Base-by-base conservation (phyloP, 495 filamentous ascomycete genomes). In the Penicillium flavigenum region DNA sequence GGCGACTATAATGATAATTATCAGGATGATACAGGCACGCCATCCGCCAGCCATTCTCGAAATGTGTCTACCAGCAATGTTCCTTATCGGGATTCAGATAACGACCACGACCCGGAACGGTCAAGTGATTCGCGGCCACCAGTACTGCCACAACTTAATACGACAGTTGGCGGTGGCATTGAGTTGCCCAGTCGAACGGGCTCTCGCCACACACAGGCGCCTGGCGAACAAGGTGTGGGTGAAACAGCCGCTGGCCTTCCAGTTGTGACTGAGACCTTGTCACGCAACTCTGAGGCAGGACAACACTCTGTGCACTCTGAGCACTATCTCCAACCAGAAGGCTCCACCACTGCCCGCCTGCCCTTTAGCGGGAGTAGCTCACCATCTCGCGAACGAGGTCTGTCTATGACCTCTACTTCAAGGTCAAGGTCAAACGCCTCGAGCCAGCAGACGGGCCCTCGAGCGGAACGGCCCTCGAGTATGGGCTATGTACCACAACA, bases 401-500 rank as follows among this genome's bases (percentile, higher is more conserved):
- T 67, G 14, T 79, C 76, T 14, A 60, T 74, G 24, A 71, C 72
- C 9, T 79, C 76, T 11, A 75, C 85, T 3, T 76, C 77, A 8
- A 65, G 60, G 7, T 79, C 76, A 8, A 64, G 82, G 2, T 75
- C 78, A 1, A 55, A 47, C 26, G 53, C 53, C 20, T 84, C 78
- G 1, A 84, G 73, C 41, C 68, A 54, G 54, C 62, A 47, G 42
- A 55, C 75, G 8, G 73, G 74, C 53, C 68, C 31, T 42, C 76
- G 62, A 59, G 64, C 76, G 10, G 87, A 88, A 39, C 79, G 82
- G 31, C 83, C 86, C 3, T 81, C 86, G 3, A 89, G 80, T 63
- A 78, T 86, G 63, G 89, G 90, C 1, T 86, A 85, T 61, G 90
- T 93, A n/a, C 76, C 87, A 36, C 86, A 90, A 29, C 85, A 89